Evolutionary conservation across 2,329 filamentous ascomycete species (phyloP).

Genomic region (Knoxdaviesia capensis): DNA sequence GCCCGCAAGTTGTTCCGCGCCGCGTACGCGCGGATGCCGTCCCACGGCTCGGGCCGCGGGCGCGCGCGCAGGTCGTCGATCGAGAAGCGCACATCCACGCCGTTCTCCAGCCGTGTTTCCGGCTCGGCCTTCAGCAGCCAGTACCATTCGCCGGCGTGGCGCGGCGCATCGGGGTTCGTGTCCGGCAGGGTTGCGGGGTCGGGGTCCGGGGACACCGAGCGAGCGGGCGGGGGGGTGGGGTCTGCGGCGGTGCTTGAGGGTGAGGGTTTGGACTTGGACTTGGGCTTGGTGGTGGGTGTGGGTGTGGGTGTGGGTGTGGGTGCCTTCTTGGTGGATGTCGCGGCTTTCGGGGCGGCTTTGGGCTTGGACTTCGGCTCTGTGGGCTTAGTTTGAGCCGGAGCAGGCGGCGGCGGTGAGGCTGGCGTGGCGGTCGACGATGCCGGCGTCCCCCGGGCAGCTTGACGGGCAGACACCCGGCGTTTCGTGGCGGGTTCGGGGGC

Average conservation of each 20-base stretch:
- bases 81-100: constrained; percentile 76
- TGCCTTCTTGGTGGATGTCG: constrained; percentile 1
- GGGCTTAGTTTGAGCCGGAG: background rate
- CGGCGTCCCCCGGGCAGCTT: too few relatives aligned
- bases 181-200: constrained; percentile 15
- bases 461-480: constrained; percentile 2
- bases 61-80: constrained; percentile 71
- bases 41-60: constrained; percentile 70
- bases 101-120: constrained; percentile 68
- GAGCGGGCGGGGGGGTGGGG: too few relatives aligned
- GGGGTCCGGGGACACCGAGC: too few relatives aligned
- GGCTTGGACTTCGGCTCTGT: background rate
- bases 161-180: constrained; percentile 17
- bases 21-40: constrained; percentile 39
- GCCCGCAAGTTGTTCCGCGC: constrained; percentile 77
- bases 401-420: background rate
- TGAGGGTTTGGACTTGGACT: too few relatives aligned
- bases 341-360: constrained; percentile 1
- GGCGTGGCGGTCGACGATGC: too few relatives aligned
- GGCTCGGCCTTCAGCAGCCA: constrained; percentile 84
- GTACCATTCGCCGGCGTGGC: constrained; percentile 29
- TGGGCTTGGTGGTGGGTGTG: background rate
- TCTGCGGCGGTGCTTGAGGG: too few relatives aligned
- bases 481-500: background rate
- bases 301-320: too few relatives aligned